These are phyloP conservation scores for Vigna trinervia DNA, from an alignment of 306 rosid genomes.

Conservation along the genomic window DNA sequence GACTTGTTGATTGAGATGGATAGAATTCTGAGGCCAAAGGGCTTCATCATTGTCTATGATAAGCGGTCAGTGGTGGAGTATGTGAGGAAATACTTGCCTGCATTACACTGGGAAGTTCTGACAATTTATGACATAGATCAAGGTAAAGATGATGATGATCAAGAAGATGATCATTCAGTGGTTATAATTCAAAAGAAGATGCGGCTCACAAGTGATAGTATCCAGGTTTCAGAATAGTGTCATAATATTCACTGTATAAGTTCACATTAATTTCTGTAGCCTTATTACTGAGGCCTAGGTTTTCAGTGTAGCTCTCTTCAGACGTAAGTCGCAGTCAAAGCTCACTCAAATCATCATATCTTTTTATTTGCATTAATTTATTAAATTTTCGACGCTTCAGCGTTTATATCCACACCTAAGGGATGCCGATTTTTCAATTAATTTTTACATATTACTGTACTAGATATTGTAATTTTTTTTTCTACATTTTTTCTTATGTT, in stretches of 20 bases:
- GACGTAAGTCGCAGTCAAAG: slow-evolving; percentile 39
- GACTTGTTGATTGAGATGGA: slow-evolving; percentile 82
- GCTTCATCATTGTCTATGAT: slow-evolving; percentile 70
- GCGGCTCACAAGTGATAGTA: slow-evolving; percentile 68
- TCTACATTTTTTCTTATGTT: neutral
- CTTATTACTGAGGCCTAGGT: neutral
- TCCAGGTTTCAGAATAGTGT: slow-evolving; percentile 54
- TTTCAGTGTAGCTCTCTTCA: slow-evolving; percentile 28
- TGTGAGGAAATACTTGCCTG: slow-evolving; percentile 55
- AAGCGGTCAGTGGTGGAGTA: slow-evolving; percentile 64
- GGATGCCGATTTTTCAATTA: slow-evolving; percentile 10
- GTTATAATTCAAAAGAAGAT: slow-evolving; percentile 71
- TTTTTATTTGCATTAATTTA: slow-evolving; percentile 20
- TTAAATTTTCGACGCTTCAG: neutral
- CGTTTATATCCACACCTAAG: slow-evolving; percentile 4
- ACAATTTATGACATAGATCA: slow-evolving; percentile 46
- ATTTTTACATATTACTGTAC: neutral
- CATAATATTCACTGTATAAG: neutral
- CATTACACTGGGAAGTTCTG: slow-evolving; percentile 77
- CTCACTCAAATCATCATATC: slow-evolving; percentile 8
- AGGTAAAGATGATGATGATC: slow-evolving; percentile 43
- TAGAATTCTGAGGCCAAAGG: slow-evolving; percentile 74
- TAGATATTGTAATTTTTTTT: neutral
- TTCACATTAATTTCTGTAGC: neutral
- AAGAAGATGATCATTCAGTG: slow-evolving; percentile 46